Conservation (phyloP, 2,329 filamentous ascomycete genomes). For the Sclerotinia spermophila region DNA sequence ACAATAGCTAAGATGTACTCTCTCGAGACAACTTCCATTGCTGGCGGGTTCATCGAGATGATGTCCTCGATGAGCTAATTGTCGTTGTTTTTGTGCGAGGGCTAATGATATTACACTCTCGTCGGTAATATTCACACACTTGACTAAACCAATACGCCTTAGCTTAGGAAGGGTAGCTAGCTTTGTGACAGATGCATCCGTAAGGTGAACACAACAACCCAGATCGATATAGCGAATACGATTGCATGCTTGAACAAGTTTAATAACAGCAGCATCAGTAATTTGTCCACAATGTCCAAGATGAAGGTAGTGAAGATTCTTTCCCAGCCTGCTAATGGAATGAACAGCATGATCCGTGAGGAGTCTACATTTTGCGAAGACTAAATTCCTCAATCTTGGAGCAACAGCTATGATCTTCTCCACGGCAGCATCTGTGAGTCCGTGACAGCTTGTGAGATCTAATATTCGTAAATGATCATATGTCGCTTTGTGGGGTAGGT, state of each 20-base stretch:
- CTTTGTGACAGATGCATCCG: conserved; percentile 79
- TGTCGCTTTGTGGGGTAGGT: conserved; percentile 61
- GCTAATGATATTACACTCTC: conserved; percentile 82
- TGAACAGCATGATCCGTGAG: conserved; percentile 87
- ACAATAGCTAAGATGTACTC: conserved; percentile 96
- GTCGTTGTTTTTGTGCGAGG: conserved; percentile 38
- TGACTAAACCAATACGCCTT: conserved; percentile 90
- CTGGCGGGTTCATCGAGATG: conserved; percentile 6
- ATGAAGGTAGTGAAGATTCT: conserved; percentile 96
- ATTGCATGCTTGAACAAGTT: conserved; percentile 80
- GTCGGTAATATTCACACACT: conserved; percentile 88
- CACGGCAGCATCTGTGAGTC: conserved; percentile 81
- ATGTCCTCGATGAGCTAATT: background rate
- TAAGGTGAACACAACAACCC: conserved; percentile 88
- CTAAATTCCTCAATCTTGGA: conserved; percentile 84
- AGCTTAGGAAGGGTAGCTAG: conserved; percentile 87
- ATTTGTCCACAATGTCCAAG: conserved; percentile 90
- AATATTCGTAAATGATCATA: conserved; percentile 91
- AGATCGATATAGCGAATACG: conserved; percentile 96
- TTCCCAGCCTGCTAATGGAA: conserved; percentile 83
- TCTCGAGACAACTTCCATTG: conserved; percentile 57
- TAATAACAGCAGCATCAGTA: conserved; percentile 82
- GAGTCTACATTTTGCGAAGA: conserved; percentile 89
- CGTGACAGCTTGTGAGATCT: conserved; percentile 83
- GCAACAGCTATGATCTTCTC: conserved; percentile 83